Evolutionary conservation across 1,139 yeast species (phyloP), one percentile per base, ranked within the genome.

Genomic region (Barnettozyma hawaiiensis): DNA sequence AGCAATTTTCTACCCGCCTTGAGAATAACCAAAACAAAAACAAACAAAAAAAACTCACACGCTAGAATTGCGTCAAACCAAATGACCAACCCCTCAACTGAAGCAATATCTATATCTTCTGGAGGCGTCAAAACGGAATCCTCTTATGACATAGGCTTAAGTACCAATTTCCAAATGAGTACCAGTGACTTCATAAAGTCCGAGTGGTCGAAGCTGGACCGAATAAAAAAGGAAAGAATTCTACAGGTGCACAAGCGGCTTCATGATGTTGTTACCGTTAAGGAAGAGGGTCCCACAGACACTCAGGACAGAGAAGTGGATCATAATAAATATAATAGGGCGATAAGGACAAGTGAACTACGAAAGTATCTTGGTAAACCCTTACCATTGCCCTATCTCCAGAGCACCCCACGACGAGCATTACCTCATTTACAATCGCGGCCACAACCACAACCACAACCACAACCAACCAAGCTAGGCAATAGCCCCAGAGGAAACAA

Each of bases 331-430:
- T 12, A 16, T 31, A 5, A 3, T 5, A 16, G 3, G 18, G 10
- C 21, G n/a, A 34, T 47, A 20, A 44, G 36, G 23, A 43, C 41
- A 38, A 21, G 38, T 7, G 52, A 47, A 23, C 44, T 62, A 19
- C 53, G 56, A 33, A 50, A 49, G 28, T 43, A 51, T 10, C 49
- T 65, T 4, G 69, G 69, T 1, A 63, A 60, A 12, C 69, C 69
- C 4, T 31, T 64, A 22, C 69, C 69, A 5, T 48, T 65, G 29
- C 68, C 66, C 1, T 65, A 65, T 39, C 36, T 57, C 9, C 46
- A 48, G 3, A 37, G 47, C 12, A 31, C 16, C n/a, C 20, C 35
- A 34, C 39, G 7, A 19, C 29, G 12, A n/a, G n/a, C 5, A 16
- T n/a, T 10, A 26, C 29, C 29, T 7, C 38, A 16, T 40, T 34